Evolutionary conservation across 1,284 basidiomycete genomes (phyloP).

Genomic region (Thelephora terrestris): DNA sequence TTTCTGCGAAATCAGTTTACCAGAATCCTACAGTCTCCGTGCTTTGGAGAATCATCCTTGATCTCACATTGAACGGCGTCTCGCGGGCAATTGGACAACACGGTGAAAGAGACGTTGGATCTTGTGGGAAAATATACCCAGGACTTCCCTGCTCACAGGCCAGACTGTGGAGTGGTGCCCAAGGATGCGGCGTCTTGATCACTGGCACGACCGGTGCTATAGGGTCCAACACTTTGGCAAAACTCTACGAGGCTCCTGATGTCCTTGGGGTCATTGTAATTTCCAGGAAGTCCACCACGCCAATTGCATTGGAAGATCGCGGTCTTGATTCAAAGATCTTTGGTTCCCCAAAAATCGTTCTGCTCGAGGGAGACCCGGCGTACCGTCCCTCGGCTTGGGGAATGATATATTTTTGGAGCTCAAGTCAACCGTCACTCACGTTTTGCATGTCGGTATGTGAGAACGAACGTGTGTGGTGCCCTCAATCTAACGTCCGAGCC

Average conservation of each 20-base stretch:
- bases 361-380: slow-evolving; percentile 11
- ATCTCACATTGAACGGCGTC: background rate
- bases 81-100: slow-evolving; percentile 5
- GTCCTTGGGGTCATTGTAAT: background rate
- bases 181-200: background rate
- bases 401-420: slow-evolving; percentile 6
- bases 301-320: slow-evolving; percentile 1
- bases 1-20: slow-evolving; percentile 26
- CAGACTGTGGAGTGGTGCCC: background rate
- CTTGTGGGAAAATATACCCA: slow-evolving; percentile 8
- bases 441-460: slow-evolving; percentile 17
- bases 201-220: background rate
- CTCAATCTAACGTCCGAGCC: background rate
- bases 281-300: background rate
- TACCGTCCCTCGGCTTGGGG: slow-evolving; percentile 9
- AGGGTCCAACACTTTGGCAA: background rate
- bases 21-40: slow-evolving; percentile 21
- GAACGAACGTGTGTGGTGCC: background rate
- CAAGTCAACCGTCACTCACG: slow-evolving; percentile 11
- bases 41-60: slow-evolving; percentile 18
- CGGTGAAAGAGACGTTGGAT: slow-evolving; percentile 16
- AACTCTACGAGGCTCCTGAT: background rate
- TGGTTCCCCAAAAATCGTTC: slow-evolving; percentile 5
- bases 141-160: background rate
- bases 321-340: slow-evolving; percentile 10